Evolutionary conservation across 352 stramenopile species (phyloP).

Genomic region (Phytophthora sp.): DNA sequence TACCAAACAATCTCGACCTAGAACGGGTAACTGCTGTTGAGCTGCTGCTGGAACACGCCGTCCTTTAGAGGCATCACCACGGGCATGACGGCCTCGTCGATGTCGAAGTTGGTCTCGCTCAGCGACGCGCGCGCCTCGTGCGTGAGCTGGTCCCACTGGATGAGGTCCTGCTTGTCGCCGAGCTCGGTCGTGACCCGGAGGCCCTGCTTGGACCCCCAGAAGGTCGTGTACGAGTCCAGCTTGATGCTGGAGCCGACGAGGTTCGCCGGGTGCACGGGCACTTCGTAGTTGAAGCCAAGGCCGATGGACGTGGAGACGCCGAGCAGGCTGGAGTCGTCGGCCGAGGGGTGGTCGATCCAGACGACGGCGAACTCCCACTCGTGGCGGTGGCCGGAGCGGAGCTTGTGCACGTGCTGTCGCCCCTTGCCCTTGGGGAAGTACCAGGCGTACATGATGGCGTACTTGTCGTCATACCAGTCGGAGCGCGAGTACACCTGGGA

Average conservation of each 20-base stretch:
- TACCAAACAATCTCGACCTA: no score
- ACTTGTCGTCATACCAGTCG: not conserved
- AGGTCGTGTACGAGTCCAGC: not conserved
- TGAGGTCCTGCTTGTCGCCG: slow-evolving; percentile 5
- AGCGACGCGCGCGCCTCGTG: slow-evolving; percentile 1
- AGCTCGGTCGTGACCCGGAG: not conserved
- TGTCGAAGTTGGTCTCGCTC: not conserved
- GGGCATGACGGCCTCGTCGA: not conserved
- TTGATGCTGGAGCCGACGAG: not conserved
- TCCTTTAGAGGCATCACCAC: not conserved
- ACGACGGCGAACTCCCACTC: slow-evolving; percentile 12
- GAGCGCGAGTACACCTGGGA: slow-evolving; percentile 13
- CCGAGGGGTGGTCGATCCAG: slow-evolving; percentile 4
- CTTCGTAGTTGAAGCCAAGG: not conserved
- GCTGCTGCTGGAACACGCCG: not conserved
- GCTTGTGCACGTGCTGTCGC: not conserved
- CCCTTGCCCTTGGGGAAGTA: slow-evolving; percentile 21
- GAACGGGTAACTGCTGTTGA: not conserved
- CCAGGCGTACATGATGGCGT: slow-evolving; percentile 19
- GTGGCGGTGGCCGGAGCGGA: slow-evolving; percentile 2
- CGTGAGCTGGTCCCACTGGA: slow-evolving; percentile 20
- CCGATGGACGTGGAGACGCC: not conserved
- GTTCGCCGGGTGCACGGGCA: not conserved
- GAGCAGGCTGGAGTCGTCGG: not conserved
- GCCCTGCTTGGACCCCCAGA: not conserved